These are phyloP conservation scores for Eutypa lata DNA, from an alignment of 2,329 filamentous ascomycete species.

Conservation along the genomic window DNA sequence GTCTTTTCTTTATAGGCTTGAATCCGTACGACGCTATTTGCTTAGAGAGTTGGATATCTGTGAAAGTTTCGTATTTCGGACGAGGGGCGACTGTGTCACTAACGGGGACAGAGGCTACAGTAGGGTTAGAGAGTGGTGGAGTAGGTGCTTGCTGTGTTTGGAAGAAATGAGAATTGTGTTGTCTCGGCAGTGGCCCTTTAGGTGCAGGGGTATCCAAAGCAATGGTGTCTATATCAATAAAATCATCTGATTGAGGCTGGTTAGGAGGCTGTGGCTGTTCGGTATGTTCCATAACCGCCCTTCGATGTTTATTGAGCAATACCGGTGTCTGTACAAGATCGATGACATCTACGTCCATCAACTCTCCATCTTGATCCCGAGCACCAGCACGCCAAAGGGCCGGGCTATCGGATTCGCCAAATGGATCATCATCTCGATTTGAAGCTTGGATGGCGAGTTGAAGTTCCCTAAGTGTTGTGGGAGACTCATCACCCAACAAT, in stretches of 20 bases:
- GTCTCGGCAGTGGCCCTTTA: not conserved
- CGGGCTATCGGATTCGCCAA: conserved; percentile 27
- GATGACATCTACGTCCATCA: conserved; percentile 61
- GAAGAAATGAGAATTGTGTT: conserved; percentile 13
- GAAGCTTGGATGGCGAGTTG: conserved; percentile 61
- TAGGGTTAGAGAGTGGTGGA: conserved; percentile 3
- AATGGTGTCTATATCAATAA: conserved; percentile 29
- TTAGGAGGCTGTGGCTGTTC: not conserved
- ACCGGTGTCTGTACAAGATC: conserved; percentile 42
- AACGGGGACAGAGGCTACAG: not conserved
- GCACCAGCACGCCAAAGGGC: conserved; percentile 70
- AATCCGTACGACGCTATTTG: conserved; percentile 67
- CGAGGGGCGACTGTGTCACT: conserved; percentile 13
- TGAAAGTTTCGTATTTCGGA: conserved; percentile 60
- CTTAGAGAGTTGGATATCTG: conserved; percentile 59
- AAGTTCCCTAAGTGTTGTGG: conserved; percentile 60
- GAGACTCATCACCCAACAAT: conserved; percentile 69
- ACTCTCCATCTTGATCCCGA: conserved; percentile 60
- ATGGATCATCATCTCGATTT: conserved; percentile 41
- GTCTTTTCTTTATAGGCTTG: conserved; percentile 66
- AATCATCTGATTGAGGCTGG: conserved; percentile 10
- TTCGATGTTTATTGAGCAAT: conserved; percentile 10
- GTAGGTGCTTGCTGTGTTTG: conserved; percentile 10
- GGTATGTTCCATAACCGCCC: not conserved
- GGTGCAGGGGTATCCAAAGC: conserved; percentile 1